Base-by-base conservation (phyloP, 2,329 filamentous ascomycete species). In the Pseudodiploospora longispora region DNA sequence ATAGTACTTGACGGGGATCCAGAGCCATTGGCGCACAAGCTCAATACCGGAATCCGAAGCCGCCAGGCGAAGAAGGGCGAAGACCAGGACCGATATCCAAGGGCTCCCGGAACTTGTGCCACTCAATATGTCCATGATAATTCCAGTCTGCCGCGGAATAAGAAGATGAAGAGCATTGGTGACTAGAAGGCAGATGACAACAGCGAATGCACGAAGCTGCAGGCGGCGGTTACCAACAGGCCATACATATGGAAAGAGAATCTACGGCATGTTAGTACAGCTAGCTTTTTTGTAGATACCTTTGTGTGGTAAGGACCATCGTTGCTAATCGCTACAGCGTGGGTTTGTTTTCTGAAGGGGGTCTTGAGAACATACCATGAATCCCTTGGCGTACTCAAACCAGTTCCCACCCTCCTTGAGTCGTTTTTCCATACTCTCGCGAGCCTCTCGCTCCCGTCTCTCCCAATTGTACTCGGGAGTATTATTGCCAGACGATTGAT, bases 231-330 rank as follows among this genome's bases (percentile, higher is more conserved):
- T 77, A 36, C 81, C 75, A 41, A 78, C 74, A 1, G 89, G 88
- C 79, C 85, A 90, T 19, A 95, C 70, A 56, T 88, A 86, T 0
- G 86, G 87, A 29, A 90, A 69, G 59, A 95, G 83, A 32, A 91
- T 66, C 78, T 83, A 45, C 10, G n/a, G 27, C 27, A 19, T 31
- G 31, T 50, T 28, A 47, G 39, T 19, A 19, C 27, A 38, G 28
- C 8, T 30, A n/a, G 8, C 30, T 3, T 4, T 7, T 7, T 10
- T n/a, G 19, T 19, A 19, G 3, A 19, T 19, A 19, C 19, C 19
- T 12, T 6, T 27, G 7, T 40, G 10, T 10, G 6, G 30, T 27
- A 10, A 27, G 27, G 12, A 9, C 37, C 27, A 39, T 30, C 7
- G 19, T 19, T 19, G 19, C 19, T 19, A 19, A 19, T 19, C 19